Percentiles rank a stretch among this genome's conserved stretches.
phyloP scores from a whole-genome alignment of 495 filamentous ascomycete species.

The Annulohypoxylon stygium region DNA sequence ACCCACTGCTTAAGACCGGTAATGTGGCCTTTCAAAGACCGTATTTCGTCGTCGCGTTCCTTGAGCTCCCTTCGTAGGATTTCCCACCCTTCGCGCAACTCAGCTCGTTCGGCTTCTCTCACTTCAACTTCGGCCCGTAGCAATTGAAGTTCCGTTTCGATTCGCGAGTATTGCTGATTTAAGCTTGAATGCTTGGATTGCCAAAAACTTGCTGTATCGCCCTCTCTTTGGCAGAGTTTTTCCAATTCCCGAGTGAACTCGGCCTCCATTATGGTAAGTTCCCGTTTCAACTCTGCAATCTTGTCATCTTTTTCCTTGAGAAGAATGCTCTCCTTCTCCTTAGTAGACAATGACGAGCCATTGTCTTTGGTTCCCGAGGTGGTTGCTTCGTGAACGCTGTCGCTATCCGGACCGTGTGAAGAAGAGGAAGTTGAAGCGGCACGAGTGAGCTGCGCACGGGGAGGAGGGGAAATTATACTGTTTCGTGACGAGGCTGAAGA shows the following conservation, averaged over 20 bases:
- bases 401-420: slow-evolving; percentile 53
- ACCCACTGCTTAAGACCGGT: slow-evolving; percentile 69
- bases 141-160: slow-evolving; percentile 59
- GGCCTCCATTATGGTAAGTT: slow-evolving; percentile 58
- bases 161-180: slow-evolving; percentile 58
- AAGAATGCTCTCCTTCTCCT: slow-evolving; percentile 49
- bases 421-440: slow-evolving; percentile 52
- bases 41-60: slow-evolving; percentile 60
- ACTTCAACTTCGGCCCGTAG: slow-evolving; percentile 58
- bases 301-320: slow-evolving; percentile 57
- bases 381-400: slow-evolving; percentile 32
- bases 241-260: slow-evolving; percentile 64
- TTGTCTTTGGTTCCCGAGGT: slow-evolving; percentile 34
- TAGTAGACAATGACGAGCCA: slow-evolving; percentile 34
- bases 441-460: slow-evolving; percentile 54
- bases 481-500: slow-evolving; percentile 40
- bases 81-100: slow-evolving; percentile 60
- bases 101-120: slow-evolving; percentile 54
- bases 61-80: slow-evolving; percentile 51
- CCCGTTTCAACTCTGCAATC: slow-evolving; percentile 60
- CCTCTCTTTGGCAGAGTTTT: slow-evolving; percentile 57
- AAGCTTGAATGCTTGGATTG: slow-evolving; percentile 60
- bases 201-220: slow-evolving; percentile 62
- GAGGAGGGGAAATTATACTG: slow-evolving; percentile 56
- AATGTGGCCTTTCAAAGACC: slow-evolving; percentile 60